Evolutionary conservation across 176 grass and related monocot genomes (phyloP).

Genomic region (Oryza meridionalis): DNA sequence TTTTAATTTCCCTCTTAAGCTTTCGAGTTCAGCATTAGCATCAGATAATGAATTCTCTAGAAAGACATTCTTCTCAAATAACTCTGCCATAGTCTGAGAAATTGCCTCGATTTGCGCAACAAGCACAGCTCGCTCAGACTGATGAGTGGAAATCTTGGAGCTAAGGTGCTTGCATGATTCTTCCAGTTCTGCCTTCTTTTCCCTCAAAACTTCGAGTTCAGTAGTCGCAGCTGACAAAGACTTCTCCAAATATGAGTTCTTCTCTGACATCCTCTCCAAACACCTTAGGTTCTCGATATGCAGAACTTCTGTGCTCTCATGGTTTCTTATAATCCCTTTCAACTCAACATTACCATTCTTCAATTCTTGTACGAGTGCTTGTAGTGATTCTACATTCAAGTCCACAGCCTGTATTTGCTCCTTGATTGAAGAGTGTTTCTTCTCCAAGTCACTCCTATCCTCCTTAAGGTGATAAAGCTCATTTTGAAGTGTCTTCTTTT

Average conservation of each 20-base stretch:
- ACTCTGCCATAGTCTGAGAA: slow-evolving; percentile 65
- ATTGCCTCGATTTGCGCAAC: slow-evolving; percentile 59
- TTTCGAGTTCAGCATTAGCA: slow-evolving; percentile 66
- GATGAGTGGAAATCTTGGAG: slow-evolving; percentile 53
- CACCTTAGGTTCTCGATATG: slow-evolving; percentile 60
- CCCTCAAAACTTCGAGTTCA: slow-evolving; percentile 66
- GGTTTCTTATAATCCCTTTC: slow-evolving; percentile 79
- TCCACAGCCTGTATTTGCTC: slow-evolving; percentile 75
- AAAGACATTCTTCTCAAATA: slow-evolving; percentile 63
- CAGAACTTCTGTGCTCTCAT: slow-evolving; percentile 52
- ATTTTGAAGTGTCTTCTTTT: slow-evolving; percentile 69
- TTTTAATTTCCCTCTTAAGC: slow-evolving; percentile 57
- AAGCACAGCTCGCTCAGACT: slow-evolving; percentile 61
- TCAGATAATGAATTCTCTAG: slow-evolving; percentile 85
- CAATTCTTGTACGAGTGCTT: slow-evolving; percentile 65
- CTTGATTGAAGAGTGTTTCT: slow-evolving; percentile 62
- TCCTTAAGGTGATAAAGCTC: slow-evolving; percentile 72
- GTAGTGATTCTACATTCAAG: slow-evolving; percentile 69
- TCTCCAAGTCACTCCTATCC: slow-evolving; percentile 66
- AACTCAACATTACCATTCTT: slow-evolving; percentile 77
- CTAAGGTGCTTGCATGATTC: slow-evolving; percentile 63
- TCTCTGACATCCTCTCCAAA: slow-evolving; percentile 66
- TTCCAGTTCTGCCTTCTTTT: slow-evolving; percentile 56
- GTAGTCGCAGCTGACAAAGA: slow-evolving; percentile 65
- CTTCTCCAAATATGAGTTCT: slow-evolving; percentile 59